Evolutionary conservation across 495 filamentous ascomycete genomes (phyloP).

Genomic region (Bacidia gigantensis): DNA sequence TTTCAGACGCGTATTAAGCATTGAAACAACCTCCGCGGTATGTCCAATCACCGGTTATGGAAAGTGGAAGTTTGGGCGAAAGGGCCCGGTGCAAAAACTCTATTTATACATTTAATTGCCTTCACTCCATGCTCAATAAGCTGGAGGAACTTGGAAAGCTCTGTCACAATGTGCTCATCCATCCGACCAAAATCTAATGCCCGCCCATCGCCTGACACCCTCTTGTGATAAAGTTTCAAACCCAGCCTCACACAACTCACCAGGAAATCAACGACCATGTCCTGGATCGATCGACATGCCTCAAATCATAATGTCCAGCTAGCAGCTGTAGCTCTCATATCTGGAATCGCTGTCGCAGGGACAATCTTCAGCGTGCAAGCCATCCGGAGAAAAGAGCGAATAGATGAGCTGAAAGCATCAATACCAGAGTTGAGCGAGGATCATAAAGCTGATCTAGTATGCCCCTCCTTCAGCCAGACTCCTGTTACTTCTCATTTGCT

Average conservation of each 20-base stretch:
- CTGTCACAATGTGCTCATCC: no score
- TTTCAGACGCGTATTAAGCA: no score
- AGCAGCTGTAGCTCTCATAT: constrained; percentile 59
- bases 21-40: no score
- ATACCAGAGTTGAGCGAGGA: constrained; percentile 44
- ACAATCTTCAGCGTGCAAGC: constrained; percentile 61
- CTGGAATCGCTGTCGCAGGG: constrained; percentile 58
- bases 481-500: constrained; percentile 7
- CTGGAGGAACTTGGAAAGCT: no score
- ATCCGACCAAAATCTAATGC: no score
- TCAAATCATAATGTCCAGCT: constrained; percentile 49
- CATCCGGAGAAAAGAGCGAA: constrained; percentile 44
- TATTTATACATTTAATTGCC: no score
- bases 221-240: no score
- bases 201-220: no score
- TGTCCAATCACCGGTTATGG: no score
- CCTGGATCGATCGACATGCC: constrained; percentile 41
- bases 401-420: constrained; percentile 56
- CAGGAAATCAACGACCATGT: constrained; percentile 34
- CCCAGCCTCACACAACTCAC: background rate
- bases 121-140: no score
- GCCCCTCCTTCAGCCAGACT: background rate
- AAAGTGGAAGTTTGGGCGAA: no score
- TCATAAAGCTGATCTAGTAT: constrained; percentile 30
- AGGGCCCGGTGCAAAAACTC: no score